These are phyloP conservation scores for Zygnema cylindricum DNA, from an alignment of 139 green algal genomes.

Conservation along the genomic window DNA sequence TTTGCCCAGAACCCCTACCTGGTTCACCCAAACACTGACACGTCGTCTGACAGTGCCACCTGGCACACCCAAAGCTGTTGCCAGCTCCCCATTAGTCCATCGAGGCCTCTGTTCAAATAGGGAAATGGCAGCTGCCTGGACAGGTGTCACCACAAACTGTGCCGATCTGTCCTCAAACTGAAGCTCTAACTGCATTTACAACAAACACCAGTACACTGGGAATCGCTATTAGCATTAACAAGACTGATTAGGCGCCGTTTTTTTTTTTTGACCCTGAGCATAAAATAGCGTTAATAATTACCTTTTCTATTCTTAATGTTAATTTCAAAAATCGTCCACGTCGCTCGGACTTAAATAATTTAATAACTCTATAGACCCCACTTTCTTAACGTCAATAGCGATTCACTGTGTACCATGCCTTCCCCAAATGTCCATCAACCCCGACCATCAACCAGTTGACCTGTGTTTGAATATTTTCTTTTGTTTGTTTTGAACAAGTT, in stretches of 20 bases:
- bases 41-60: constrained; percentile 69
- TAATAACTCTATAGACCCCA: no score
- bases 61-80: constrained; percentile 67
- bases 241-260: no score
- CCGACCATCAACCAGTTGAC: no score
- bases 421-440: no score
- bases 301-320: not conserved
- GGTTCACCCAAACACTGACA: constrained; percentile 87
- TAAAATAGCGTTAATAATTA: not conserved
- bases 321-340: not conserved
- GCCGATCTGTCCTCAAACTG: constrained; percentile 57
- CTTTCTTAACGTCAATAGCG: no score
- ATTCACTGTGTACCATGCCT: no score
- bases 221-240: no score
- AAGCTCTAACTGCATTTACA: constrained; percentile 60
- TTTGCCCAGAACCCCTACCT: constrained; percentile 62
- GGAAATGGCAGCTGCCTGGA: constrained; percentile 82
- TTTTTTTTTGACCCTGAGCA: not conserved
- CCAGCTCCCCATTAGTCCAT: constrained; percentile 68
- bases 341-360: no score
- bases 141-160: constrained; percentile 71
- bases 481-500: no score
- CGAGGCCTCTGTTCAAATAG: constrained; percentile 69
- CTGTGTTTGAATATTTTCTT: no score
- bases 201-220: no score